phyloP scores from a whole-genome alignment of 164 flowering plant genomes.

The Houttuynia cordata region DNA sequence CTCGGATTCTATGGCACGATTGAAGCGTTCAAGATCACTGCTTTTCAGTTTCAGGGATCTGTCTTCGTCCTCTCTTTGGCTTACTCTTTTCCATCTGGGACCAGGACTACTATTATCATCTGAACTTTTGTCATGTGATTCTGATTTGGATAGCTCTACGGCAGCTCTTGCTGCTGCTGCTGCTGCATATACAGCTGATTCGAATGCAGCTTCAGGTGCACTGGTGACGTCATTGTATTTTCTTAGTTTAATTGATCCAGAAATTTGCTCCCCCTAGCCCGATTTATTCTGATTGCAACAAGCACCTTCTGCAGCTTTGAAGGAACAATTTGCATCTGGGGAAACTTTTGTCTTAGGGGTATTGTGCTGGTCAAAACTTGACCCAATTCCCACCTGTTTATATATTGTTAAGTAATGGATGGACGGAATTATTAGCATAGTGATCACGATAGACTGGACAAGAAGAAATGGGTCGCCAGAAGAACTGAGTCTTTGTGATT shows the following conservation, averaged over 20 bases:
- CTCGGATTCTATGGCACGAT: too few relatives aligned
- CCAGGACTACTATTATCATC: constrained; percentile 19
- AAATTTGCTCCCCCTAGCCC: background rate
- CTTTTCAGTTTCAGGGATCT: too few relatives aligned
- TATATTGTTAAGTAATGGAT: too few relatives aligned
- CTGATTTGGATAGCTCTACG: constrained; percentile 48
- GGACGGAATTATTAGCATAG: too few relatives aligned
- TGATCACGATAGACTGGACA: too few relatives aligned
- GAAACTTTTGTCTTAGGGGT: too few relatives aligned
- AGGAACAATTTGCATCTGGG: background rate
- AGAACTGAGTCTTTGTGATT: too few relatives aligned
- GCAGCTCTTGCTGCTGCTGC: constrained; percentile 83
- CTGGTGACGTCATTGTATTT: constrained; percentile 53
- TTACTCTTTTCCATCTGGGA: background rate
- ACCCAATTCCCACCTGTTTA: too few relatives aligned
- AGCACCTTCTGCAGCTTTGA: background rate
- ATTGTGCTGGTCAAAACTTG: too few relatives aligned
- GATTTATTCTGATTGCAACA: background rate
- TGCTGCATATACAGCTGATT: constrained; percentile 76
- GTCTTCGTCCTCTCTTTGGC: too few relatives aligned
- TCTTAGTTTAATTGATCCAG: constrained; percentile 3
- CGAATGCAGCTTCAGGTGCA: constrained; percentile 85
- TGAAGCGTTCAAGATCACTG: too few relatives aligned
- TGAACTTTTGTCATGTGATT: constrained; percentile 20
- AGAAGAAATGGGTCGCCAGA: too few relatives aligned